Conservation (phyloP, 768 basidiomycete species). For the Tylopilus intermedius region DNA sequence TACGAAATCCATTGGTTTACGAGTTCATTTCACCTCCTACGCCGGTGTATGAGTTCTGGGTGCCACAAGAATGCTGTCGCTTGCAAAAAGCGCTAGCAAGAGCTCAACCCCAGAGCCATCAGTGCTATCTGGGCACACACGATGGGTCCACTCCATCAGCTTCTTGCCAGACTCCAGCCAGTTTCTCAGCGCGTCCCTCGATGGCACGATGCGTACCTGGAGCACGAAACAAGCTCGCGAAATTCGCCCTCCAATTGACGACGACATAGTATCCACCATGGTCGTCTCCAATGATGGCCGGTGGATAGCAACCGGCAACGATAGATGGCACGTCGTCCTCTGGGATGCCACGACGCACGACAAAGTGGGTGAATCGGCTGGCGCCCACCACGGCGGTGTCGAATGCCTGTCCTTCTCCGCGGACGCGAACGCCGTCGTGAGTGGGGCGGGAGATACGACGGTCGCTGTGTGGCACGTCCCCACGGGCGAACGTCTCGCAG, state of each 20-base stretch:
- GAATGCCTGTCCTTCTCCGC: background rate
- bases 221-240: background rate
- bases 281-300: conserved; percentile 6
- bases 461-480: conserved; percentile 3
- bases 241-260: background rate
- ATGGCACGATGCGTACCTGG: background rate
- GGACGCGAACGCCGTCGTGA: background rate
- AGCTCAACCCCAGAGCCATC: background rate
- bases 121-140: conserved; percentile 2
- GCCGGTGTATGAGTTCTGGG: background rate
- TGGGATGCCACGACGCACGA: conserved; percentile 4
- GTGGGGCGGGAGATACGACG: conserved; percentile 2
- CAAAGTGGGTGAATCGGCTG: background rate
- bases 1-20: background rate
- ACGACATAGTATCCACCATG: background rate
- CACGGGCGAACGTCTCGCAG: background rate
- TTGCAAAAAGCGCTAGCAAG: background rate
- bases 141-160: conserved; percentile 1
- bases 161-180: conserved; percentile 2
- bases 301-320: conserved; percentile 15
- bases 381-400: background rate
- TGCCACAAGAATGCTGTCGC: background rate
- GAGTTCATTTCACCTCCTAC: background rate
- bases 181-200: conserved; percentile 3
- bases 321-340: background rate